Base-by-base conservation (phyloP, 495 filamentous ascomycete species). In the Achaetomiella virescens region DNA sequence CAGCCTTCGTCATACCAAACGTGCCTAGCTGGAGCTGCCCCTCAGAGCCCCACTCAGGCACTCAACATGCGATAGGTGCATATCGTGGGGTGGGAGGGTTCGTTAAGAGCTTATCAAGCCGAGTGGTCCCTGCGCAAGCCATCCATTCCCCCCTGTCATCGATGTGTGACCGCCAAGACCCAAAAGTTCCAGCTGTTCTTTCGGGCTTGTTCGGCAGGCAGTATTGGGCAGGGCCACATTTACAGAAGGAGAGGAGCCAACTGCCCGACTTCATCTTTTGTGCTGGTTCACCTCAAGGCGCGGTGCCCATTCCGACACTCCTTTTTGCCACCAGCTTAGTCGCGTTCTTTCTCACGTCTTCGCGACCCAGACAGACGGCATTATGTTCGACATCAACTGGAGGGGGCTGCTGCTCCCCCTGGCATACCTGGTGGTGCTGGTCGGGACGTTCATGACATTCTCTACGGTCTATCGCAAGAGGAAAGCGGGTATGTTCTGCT, bases 391-490 rank as follows among this genome's bases (percentile, higher is more conserved):
- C 53, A 78, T 92, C 57, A 78, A 96, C 79, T 92, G 87, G 89
- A 67, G 88, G 68, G 81, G 82, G 69, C 85, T 97, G 61, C 73
- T 81, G 58, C 77, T 96, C 60, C 89, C 90, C 48, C 78, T 96
- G 63, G 84, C 88, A 70, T 98, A 98, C 72, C 81, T 97, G 50
- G 80, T 79, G 54, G 84, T 97, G 50, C 81, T 98, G 37, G 77
- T 89, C 59, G 91, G 91, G 64, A 92, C 90, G 29, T 78, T 98
- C 37, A 84, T 85, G 62, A 95, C 89, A 61, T 98, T 97, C 75
- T 92, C 89, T 22, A 88, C 83, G 35, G 79, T 97, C 38, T 97
- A 97, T 70, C 84, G 92, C 57, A 92, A 91, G 78, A 85, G 92
- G 72, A 95, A 96, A 85, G 83, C 88, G 58, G 72, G 89, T 92